Percentiles rank a stretch among this genome's conserved stretches.
Evolutionary conservation across 164 flowering plant genomes (phyloP).

Genomic region (Vitis riparia): DNA sequence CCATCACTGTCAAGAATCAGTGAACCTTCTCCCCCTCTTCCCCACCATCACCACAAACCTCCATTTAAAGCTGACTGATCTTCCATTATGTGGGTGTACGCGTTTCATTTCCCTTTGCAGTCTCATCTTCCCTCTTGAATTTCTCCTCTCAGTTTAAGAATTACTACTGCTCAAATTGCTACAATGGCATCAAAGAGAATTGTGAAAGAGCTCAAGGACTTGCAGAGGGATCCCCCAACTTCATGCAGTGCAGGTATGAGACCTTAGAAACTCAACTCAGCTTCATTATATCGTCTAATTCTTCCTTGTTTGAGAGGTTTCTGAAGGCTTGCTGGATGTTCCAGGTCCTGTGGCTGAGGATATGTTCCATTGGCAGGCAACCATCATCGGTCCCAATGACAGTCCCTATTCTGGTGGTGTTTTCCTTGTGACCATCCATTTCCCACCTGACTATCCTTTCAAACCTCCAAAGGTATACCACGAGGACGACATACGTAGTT

Average conservation of each 20-base stretch:
- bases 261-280: not conserved
- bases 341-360: constrained; percentile 76
- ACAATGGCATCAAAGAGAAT: constrained; percentile 70
- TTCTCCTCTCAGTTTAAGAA: not conserved
- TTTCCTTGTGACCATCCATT: constrained; percentile 64
- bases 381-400: constrained; percentile 71
- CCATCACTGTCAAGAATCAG: constrained; percentile 12
- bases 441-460: constrained; percentile 75
- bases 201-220: constrained; percentile 64
- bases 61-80: constrained; percentile 21
- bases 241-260: constrained; percentile 71
- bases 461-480: constrained; percentile 69
- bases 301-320: not conserved
- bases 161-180: not conserved
- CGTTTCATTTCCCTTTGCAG: not conserved
- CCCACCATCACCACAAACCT: constrained; percentile 7
- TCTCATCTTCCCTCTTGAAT: not conserved
- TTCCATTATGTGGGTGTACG: not conserved
- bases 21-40: constrained; percentile 16
- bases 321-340: not conserved
- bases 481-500: not conserved
- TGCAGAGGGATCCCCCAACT: constrained; percentile 79
- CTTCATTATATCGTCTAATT: not conserved
- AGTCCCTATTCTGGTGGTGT: constrained; percentile 76
- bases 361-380: constrained; percentile 89